Evolutionary conservation across 2,329 filamentous ascomycete genomes (phyloP), one percentile per base, ranked within the genome.

Genomic region (Colletotrichum sublineola): DNA sequence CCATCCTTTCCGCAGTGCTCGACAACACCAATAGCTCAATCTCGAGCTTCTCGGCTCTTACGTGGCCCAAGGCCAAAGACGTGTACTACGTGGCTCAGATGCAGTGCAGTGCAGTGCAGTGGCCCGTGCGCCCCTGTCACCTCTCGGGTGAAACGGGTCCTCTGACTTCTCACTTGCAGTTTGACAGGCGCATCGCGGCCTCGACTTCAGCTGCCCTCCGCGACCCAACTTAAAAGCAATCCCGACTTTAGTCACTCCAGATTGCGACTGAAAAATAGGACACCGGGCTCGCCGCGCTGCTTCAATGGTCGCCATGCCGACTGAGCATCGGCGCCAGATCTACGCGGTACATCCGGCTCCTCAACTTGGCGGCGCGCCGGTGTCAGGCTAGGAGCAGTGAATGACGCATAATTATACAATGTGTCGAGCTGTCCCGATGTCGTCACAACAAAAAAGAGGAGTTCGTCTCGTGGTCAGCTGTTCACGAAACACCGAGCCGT

Each of bases 81-180:
- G 64, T 63, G 64, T 68, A 52, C 18, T 18, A 40, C 42, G 64
- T 71, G 50, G 68, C 68, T 71, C 44, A 68, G 64, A 67, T 58
- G 50, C 42, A 9, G 44, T 63, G 68, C 42, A 50, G 3, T 33
- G 29, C 33, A 36, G 33, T 8, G 33, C 33, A 65, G 33, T n/a
- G 60, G 58, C 68, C n/a, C 20, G 36, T 44, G 64, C 44, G 38
- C 58, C 50, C 64, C 58, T 58, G 64, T 71, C 64, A 68, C 63
- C 68, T 38, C 36, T 48, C 63, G 29, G 68, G 24, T 60, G 44
- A 15, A 40, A 57, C 64, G 64, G 64, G 8, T n/a, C 33, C 11
- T 29, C 42, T 44, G 20, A 38, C 50, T 64, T 42, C 36, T 65
- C 29, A 18, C 31, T 48, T 31, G 36, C 65, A 68, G 20, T 36